Evolutionary conservation across 2,329 filamentous ascomycete genomes (phyloP).

Genomic region (Claviceps citrina): DNA sequence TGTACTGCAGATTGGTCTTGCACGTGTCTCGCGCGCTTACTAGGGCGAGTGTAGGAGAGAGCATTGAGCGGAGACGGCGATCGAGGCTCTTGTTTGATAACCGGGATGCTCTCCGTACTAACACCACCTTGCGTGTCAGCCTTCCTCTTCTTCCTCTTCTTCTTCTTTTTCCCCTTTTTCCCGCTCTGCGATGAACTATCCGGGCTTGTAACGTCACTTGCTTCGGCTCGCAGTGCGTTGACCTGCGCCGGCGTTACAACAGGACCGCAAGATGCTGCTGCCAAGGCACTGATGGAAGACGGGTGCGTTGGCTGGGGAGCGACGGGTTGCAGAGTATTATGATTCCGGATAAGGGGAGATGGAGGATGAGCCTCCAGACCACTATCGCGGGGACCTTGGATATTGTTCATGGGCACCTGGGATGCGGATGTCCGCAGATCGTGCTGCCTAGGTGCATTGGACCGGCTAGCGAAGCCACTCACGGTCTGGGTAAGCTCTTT

Average conservation of each 20-base stretch:
- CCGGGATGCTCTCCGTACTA: slow-evolving; percentile 32
- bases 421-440: slow-evolving; percentile 14
- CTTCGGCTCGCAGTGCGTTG: slow-evolving; percentile 37
- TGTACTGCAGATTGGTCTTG: slow-evolving; percentile 22
- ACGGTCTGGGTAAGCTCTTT: slow-evolving; percentile 16
- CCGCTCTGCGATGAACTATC: slow-evolving; percentile 44
- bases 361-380: slow-evolving; percentile 23
- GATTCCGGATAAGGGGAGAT: slow-evolving; percentile 53
- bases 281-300: slow-evolving; percentile 34
- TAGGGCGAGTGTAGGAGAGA: slow-evolving; percentile 36
- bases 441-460: slow-evolving; percentile 19
- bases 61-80: slow-evolving; percentile 44
- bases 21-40: slow-evolving; percentile 39
- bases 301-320: slow-evolving; percentile 63
- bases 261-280: slow-evolving; percentile 3
- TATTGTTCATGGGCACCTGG: slow-evolving; percentile 7
- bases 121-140: slow-evolving; percentile 32
- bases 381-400: slow-evolving; percentile 10
- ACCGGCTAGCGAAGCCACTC: slow-evolving; percentile 25
- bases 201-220: slow-evolving; percentile 35
- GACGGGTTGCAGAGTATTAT: slow-evolving; percentile 58
- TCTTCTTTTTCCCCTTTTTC: slow-evolving; percentile 25
- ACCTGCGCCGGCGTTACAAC: slow-evolving; percentile 34
- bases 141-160: slow-evolving; percentile 38
- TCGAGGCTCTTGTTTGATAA: slow-evolving; percentile 49